Percentiles rank a stretch among this genome's conserved stretches.
These are phyloP conservation scores for Erythrobasidium hasegawianum DNA, from an alignment of 1,284 basidiomycete species.

Conservation along the genomic window DNA sequence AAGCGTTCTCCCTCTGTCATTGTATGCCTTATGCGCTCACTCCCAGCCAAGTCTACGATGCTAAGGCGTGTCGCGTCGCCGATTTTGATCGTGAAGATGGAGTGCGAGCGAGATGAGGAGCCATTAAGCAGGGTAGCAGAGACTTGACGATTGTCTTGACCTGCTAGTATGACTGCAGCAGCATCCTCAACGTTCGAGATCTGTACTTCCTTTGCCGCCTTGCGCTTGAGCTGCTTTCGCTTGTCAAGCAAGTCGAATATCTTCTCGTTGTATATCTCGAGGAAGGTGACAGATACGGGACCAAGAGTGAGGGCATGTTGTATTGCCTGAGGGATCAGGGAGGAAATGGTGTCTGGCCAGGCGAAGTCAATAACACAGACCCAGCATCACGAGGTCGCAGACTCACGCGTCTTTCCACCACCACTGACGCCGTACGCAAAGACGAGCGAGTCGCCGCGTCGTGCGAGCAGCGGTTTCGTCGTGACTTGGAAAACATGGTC, in stretches of 20 bases:
- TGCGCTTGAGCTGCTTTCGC: constrained; percentile 65
- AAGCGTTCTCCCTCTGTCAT: constrained; percentile 80
- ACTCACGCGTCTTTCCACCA: constrained; percentile 76
- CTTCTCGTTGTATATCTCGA: constrained; percentile 99
- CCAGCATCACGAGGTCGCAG: neutral
- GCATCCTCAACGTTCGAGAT: constrained; percentile 56
- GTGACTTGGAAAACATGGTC: constrained; percentile 68
- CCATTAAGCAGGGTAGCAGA: constrained; percentile 94
- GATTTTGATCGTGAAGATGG: constrained; percentile 77
- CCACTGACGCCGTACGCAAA: constrained; percentile 99
- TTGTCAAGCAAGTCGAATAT: constrained; percentile 53
- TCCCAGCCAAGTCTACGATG: constrained; percentile 93
- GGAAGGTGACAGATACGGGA: constrained; percentile 88
- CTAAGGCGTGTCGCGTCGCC: constrained; percentile 54
- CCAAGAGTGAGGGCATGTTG: constrained; percentile 64
- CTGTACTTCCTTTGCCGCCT: constrained; percentile 72
- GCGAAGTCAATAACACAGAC: neutral
- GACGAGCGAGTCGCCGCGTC: constrained; percentile 66
- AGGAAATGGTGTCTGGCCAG: neutral
- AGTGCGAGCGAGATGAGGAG: constrained; percentile 85
- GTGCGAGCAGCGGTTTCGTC: constrained; percentile 85
- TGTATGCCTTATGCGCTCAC: constrained; percentile 88
- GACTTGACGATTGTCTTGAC: constrained; percentile 86
- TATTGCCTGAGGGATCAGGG: neutral
- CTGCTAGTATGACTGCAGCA: constrained; percentile 58